Evolutionary conservation across 805 yeast species (phyloP).

Genomic region (Grigorovia transvaalensis): DNA sequence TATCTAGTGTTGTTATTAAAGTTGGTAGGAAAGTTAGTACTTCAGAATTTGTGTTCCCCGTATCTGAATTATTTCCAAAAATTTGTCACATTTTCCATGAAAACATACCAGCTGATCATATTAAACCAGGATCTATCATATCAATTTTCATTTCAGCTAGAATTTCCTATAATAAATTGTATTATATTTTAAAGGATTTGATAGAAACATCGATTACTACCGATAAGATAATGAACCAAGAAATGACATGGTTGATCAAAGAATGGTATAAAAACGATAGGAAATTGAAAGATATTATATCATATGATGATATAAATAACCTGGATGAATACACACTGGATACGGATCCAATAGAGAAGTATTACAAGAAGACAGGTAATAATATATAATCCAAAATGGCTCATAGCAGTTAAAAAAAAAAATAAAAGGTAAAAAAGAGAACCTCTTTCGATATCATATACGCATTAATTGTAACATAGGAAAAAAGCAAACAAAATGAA

Average conservation of each 20-base stretch:
- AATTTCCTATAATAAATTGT: slow-evolving; percentile 51
- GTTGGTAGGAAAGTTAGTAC: slow-evolving; percentile 57
- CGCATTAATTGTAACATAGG: neutral
- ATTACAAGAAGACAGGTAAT: slow-evolving; percentile 33
- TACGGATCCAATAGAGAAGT: slow-evolving; percentile 48
- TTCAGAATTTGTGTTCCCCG: slow-evolving; percentile 74
- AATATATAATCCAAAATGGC: slow-evolving; percentile 7
- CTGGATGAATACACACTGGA: slow-evolving; percentile 40
- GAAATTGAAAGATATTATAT: slow-evolving; percentile 47
- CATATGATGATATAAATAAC: slow-evolving; percentile 35
- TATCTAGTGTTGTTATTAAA: slow-evolving; percentile 31
- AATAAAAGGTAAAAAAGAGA: neutral
- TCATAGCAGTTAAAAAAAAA: neutral
- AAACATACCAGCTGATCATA: slow-evolving; percentile 30
- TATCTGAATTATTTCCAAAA: slow-evolving; percentile 56
- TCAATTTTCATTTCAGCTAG: slow-evolving; percentile 58
- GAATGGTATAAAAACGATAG: slow-evolving; percentile 60
- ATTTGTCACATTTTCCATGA: slow-evolving; percentile 47
- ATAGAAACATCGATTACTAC: slow-evolving; percentile 52
- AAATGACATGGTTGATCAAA: slow-evolving; percentile 54
- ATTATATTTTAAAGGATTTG: slow-evolving; percentile 51
- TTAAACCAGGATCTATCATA: slow-evolving; percentile 42
- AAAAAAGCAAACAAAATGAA: neutral
- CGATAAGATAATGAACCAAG: slow-evolving; percentile 40
- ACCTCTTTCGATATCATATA: neutral